phyloP scores from a whole-genome alignment of 1,284 basidiomycete genomes.

The Melampsora americana region DNA sequence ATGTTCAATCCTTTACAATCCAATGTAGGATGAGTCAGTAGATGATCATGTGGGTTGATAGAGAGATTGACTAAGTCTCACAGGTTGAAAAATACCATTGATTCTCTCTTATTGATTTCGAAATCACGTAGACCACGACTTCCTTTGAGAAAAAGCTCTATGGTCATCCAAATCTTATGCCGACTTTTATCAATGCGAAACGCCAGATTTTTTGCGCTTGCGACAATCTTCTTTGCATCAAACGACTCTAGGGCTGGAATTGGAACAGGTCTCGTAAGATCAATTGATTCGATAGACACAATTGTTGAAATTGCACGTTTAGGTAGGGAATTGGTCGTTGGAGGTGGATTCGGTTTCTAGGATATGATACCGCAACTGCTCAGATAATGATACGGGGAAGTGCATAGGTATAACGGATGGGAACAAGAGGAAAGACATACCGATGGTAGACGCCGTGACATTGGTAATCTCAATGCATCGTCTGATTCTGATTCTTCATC shows the following conservation, averaged over 20 bases:
- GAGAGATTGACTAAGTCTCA: constrained; percentile 1
- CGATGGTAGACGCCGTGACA: constrained; percentile 26
- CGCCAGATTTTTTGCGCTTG: constrained; percentile 13
- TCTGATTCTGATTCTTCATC: constrained; percentile 41
- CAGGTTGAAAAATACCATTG: constrained; percentile 21
- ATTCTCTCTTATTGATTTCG: neutral
- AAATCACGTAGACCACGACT: neutral
- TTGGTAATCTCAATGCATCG: constrained; percentile 37
- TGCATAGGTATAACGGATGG: neutral
- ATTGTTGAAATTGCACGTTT: constrained; percentile 25
- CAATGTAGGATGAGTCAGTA: neutral
- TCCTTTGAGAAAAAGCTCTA: constrained; percentile 23
- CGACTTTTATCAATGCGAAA: constrained; percentile 15
- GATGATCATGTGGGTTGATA: neutral
- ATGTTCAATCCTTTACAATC: constrained; percentile 19
- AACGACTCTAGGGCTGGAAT: constrained; percentile 14
- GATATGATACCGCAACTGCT: neutral
- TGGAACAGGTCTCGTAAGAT: constrained; percentile 19
- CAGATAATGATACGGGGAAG: neutral
- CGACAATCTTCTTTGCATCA: constrained; percentile 20
- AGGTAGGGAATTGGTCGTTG: constrained; percentile 10
- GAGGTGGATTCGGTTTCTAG: constrained; percentile 18
- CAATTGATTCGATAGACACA: constrained; percentile 14
- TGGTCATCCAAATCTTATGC: constrained; percentile 23
- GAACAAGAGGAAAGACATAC: neutral